These are phyloP conservation scores for Backusella tarrabulga DNA, from an alignment of 192 early-diverging fungal genomes.

Conservation along the genomic window DNA sequence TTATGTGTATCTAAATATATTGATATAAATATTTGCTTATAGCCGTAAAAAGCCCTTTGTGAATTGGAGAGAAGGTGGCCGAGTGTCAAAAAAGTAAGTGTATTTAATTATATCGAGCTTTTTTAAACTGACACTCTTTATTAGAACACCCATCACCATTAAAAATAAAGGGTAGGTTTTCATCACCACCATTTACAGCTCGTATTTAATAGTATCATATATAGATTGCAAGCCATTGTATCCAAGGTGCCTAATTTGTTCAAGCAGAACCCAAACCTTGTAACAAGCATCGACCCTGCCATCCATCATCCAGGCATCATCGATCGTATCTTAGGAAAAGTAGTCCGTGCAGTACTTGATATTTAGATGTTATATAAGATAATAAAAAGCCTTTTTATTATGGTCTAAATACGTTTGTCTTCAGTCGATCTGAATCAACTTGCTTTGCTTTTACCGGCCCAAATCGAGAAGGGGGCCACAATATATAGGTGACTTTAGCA, in stretches of 20 bases:
- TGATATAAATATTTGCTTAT: neutral
- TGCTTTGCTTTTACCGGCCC: slow-evolving; percentile 40
- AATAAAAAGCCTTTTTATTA: neutral
- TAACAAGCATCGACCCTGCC: neutral
- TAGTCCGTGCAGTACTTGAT: neutral
- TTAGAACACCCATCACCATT: neutral
- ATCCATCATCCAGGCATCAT: neutral
- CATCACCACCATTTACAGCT: too few relatives aligned
- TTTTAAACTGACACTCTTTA: neutral
- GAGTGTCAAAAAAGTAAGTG: neutral
- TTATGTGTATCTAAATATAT: too few relatives aligned
- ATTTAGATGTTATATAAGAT: neutral
- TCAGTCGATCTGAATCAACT: slow-evolving; percentile 4
- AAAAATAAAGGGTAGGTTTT: neutral
- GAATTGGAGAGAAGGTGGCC: neutral
- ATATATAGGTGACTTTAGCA: slow-evolving; percentile 53
- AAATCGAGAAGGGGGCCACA: slow-evolving; percentile 71
- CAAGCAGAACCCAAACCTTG: neutral
- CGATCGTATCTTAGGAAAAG: neutral
- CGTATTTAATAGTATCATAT: neutral
- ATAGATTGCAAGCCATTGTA: neutral
- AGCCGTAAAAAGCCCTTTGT: neutral
- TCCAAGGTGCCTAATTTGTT: neutral
- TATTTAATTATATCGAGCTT: too few relatives aligned
- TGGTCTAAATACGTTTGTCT: slow-evolving; percentile 9